A percentile compares a stretch with the other conserved stretches of the same genome.
phyloP scores from a whole-genome alignment of 1,284 basidiomycete genomes.

The Earliella scabrosa region DNA sequence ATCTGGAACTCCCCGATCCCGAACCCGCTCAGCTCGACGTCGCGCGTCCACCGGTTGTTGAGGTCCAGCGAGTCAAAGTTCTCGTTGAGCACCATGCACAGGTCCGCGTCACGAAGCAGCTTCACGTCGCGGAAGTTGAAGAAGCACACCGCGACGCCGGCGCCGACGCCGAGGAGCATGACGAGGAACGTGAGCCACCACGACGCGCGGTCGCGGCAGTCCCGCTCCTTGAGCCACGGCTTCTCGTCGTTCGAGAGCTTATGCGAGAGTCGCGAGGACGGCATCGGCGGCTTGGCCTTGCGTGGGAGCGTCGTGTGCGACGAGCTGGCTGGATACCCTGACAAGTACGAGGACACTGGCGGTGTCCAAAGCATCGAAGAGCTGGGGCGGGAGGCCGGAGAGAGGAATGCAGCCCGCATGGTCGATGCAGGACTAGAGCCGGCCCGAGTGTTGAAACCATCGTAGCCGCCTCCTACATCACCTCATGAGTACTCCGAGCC shows the following conservation, averaged over 20 bases:
- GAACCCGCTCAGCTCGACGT: slow-evolving; percentile 77
- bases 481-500: neutral
- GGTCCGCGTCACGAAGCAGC: slow-evolving; percentile 40
- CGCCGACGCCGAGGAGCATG: slow-evolving; percentile 48
- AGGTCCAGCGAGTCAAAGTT: slow-evolving; percentile 61
- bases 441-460: slow-evolving; percentile 41
- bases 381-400: slow-evolving; percentile 63
- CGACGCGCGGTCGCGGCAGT: slow-evolving; percentile 53
- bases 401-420: slow-evolving; percentile 72
- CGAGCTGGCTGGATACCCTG: slow-evolving; percentile 36
- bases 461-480: slow-evolving; percentile 14
- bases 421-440: slow-evolving; percentile 41
- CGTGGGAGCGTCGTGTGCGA: slow-evolving; percentile 38
- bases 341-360: slow-evolving; percentile 45
- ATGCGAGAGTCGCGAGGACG: slow-evolving; percentile 49
- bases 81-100: slow-evolving; percentile 75
- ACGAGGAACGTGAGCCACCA: slow-evolving; percentile 61
- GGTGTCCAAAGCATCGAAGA: slow-evolving; percentile 66
- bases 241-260: slow-evolving; percentile 59
- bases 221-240: slow-evolving; percentile 61
- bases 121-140: slow-evolving; percentile 49
- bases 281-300: slow-evolving; percentile 48
- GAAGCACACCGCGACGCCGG: slow-evolving; percentile 52
- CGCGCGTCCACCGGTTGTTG: slow-evolving; percentile 61
- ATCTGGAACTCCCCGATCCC: slow-evolving; percentile 86